Evolutionary conservation across 192 early-diverging fungal species (phyloP).

Genomic region (Rhizoclosmatium sp.): DNA sequence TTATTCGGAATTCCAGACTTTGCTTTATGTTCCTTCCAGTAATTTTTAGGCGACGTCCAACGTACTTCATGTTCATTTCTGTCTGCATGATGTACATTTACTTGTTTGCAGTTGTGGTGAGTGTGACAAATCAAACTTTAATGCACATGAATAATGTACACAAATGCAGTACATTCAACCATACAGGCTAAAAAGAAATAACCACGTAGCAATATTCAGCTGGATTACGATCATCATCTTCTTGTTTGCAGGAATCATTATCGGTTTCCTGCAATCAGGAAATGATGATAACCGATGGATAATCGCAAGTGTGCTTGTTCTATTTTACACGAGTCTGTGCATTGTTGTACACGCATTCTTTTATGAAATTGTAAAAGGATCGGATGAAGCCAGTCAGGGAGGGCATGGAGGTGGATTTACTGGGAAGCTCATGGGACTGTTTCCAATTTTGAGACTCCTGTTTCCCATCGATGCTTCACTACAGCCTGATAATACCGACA

Average conservation of each 20-base stretch:
- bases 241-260: constrained; percentile 30
- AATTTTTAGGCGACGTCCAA: constrained; percentile 16
- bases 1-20: neutral
- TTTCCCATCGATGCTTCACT: neutral
- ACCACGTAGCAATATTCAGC: constrained; percentile 27
- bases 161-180: constrained; percentile 12
- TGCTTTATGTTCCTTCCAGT: constrained; percentile 32
- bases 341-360: constrained; percentile 14
- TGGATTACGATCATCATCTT: constrained; percentile 32
- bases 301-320: constrained; percentile 2
- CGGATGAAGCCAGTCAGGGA: neutral
- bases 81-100: constrained; percentile 31
- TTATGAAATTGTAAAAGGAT: constrained; percentile 18
- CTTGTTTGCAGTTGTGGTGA: constrained; percentile 25
- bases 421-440: neutral
- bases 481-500: neutral
- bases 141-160: neutral
- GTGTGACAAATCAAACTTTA: neutral
- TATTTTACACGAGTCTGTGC: constrained; percentile 19
- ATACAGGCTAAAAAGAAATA: constrained; percentile 5
- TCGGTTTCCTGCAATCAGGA: constrained; percentile 12
- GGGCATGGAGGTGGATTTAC: constrained; percentile 9
- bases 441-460: neutral
- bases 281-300: constrained; percentile 24
- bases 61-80: constrained; percentile 26